These are phyloP conservation scores for Chalaropsis ovoidea DNA, from an alignment of 2,329 filamentous ascomycete species.

Conservation along the genomic window DNA sequence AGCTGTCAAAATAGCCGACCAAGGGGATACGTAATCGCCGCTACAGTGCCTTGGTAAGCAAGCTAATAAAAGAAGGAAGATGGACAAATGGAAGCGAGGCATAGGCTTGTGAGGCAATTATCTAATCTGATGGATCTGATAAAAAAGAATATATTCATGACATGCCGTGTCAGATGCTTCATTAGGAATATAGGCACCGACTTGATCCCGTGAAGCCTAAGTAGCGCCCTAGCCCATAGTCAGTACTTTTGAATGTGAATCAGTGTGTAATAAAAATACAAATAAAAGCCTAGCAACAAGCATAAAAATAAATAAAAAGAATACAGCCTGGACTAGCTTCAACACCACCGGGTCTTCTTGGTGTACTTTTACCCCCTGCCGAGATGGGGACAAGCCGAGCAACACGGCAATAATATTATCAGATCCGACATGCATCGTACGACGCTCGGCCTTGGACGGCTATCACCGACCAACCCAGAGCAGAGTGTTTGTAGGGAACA, in stretches of 20 bases:
- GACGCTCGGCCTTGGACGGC: neutral
- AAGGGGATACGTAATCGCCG: neutral
- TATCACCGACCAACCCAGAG: neutral
- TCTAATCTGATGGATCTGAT: constrained; percentile 45
- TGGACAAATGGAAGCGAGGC: neutral
- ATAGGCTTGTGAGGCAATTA: constrained; percentile 35
- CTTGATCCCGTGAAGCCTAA: neutral
- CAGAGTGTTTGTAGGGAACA: neutral
- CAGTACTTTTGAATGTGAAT: neutral
- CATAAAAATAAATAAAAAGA: neutral
- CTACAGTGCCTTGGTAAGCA: neutral
- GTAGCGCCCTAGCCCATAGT: neutral
- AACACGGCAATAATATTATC: neutral
- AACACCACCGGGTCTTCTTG: neutral
- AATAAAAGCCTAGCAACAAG: neutral
- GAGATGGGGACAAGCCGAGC: neutral
- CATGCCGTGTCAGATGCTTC: neutral
- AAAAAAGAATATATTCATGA: constrained; percentile 32
- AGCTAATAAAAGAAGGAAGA: neutral
- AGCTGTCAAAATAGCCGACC: constrained; percentile 4
- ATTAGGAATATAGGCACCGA: neutral
- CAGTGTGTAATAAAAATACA: neutral
- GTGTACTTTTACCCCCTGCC: too few relatives aligned
- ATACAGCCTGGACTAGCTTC: neutral
- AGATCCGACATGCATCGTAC: neutral